phyloP scores from a whole-genome alignment of 139 green algal species.

The Asterochloris sp. region DNA sequence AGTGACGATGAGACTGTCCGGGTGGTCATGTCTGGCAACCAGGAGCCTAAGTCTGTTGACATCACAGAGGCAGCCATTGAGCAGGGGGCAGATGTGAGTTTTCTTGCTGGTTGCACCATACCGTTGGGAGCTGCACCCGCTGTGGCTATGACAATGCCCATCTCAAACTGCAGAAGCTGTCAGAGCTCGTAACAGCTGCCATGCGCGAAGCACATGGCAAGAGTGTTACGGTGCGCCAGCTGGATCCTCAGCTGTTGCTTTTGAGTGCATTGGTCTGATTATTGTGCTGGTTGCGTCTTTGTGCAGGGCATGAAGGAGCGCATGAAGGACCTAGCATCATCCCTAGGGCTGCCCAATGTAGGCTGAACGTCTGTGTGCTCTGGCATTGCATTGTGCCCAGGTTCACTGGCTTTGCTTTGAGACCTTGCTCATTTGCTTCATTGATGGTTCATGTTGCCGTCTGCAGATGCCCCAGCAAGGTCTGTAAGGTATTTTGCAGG shows the following conservation, averaged over 20 bases:
- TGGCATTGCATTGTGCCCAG: too few species aligned
- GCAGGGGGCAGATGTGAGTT: constrained; percentile 52
- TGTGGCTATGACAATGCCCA: too few species aligned
- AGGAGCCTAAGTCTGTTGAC: constrained; percentile 80
- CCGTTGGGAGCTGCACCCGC: too few species aligned
- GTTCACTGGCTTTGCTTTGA: too few species aligned
- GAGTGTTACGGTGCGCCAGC: constrained; percentile 47
- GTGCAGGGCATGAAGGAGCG: constrained; percentile 72
- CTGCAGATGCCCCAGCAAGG: too few species aligned
- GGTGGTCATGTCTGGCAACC: constrained; percentile 89
- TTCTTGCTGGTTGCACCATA: background rate
- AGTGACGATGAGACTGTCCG: constrained; percentile 87
- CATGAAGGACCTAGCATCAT: constrained; percentile 66
- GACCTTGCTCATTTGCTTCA: too few species aligned
- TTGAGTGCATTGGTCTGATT: too few species aligned
- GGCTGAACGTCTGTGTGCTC: too few species aligned
- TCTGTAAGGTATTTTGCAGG: too few species aligned
- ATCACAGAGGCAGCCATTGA: constrained; percentile 85
- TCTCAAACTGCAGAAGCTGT: constrained; percentile 50
- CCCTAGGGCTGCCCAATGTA: constrained; percentile 44
- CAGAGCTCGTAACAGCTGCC: constrained; percentile 61
- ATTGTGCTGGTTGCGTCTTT: background rate
- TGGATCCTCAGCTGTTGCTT: too few species aligned
- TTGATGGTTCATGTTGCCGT: too few species aligned
- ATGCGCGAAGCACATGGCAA: constrained; percentile 90